These are phyloP conservation scores for Xylariaceae sp. DNA, from an alignment of 2,329 filamentous ascomycete species.

Conservation along the genomic window DNA sequence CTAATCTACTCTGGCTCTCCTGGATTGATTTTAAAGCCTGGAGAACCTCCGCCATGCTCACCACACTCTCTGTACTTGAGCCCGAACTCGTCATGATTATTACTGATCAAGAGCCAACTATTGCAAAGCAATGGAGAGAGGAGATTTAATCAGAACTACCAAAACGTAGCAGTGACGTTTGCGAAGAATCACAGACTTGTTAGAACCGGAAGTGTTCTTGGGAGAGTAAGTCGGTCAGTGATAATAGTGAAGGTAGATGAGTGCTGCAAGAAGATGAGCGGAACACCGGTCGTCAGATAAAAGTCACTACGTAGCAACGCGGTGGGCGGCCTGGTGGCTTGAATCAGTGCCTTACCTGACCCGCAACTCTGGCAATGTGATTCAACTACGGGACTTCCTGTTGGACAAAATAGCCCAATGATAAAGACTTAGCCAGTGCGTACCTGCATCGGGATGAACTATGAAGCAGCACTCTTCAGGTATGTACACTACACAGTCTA, in stretches of 20 bases:
- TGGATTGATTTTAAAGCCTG: constrained; percentile 35
- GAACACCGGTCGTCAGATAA: background rate
- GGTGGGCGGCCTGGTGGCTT: background rate
- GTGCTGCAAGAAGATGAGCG: background rate
- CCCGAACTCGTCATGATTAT: constrained; percentile 32
- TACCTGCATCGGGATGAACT: background rate
- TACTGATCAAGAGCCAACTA: constrained; percentile 2
- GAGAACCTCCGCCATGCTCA: constrained; percentile 34
- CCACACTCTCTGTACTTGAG: constrained; percentile 22
- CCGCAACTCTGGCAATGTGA: background rate
- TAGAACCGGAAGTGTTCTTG: background rate
- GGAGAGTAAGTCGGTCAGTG: background rate
- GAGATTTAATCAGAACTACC: constrained; percentile 29
- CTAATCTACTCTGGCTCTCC: constrained; percentile 34
- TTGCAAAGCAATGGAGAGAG: constrained; percentile 4
- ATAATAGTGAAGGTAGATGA: background rate
- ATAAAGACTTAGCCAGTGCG: background rate
- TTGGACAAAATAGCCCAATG: background rate
- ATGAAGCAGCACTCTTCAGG: background rate
- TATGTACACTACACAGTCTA: background rate
- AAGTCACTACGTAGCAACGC: no score
- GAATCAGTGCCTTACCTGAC: background rate
- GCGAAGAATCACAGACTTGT: background rate
- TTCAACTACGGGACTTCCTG: background rate
- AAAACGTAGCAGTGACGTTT: background rate